A percentile compares a stretch with the other conserved stretches of the same genome.
Conservation (phyloP, 345 rosid genomes). For the Noccaea caerulescens region DNA sequence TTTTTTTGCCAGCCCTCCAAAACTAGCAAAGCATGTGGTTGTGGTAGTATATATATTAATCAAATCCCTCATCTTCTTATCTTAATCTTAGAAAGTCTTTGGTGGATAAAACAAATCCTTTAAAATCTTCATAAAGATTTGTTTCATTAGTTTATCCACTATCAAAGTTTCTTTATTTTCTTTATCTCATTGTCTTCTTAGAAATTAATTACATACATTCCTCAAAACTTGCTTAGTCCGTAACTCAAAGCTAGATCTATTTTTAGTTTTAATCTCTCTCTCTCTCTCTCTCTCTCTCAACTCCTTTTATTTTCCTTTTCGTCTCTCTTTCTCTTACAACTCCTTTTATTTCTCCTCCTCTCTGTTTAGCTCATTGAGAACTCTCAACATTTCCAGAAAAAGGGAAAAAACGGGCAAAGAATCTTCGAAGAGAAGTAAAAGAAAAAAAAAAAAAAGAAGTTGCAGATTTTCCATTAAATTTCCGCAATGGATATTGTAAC, state of each 20-base stretch:
- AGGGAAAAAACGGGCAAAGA: neutral
- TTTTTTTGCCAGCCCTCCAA: neutral
- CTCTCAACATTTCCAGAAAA: constrained; percentile 23
- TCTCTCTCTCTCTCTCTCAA: constrained; percentile 2
- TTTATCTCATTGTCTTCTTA: constrained; percentile 20
- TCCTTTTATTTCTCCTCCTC: constrained; percentile 11
- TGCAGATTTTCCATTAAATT: constrained; percentile 22
- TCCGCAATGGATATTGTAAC: constrained; percentile 44
- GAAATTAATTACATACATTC: neutral
- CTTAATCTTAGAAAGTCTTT: constrained; percentile 26
- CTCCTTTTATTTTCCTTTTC: too few relatives aligned
- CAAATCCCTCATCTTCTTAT: constrained; percentile 34
- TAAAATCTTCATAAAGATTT: constrained; percentile 41
- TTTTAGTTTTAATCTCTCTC: neutral
- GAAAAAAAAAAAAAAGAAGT: neutral
- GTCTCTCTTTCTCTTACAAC: constrained; percentile 8
- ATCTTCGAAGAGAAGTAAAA: neutral
- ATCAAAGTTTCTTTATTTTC: constrained; percentile 22
- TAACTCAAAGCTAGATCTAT: constrained; percentile 34
- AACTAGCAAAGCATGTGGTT: constrained; percentile 29
- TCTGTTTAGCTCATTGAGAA: neutral
- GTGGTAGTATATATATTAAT: neutral
- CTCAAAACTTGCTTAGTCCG: constrained; percentile 28
- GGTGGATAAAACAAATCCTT: constrained; percentile 36
- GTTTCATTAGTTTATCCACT: constrained; percentile 30